phyloP scores from a whole-genome alignment of 768 basidiomycete genomes.

The Neoboletus subvelutipes region DNA sequence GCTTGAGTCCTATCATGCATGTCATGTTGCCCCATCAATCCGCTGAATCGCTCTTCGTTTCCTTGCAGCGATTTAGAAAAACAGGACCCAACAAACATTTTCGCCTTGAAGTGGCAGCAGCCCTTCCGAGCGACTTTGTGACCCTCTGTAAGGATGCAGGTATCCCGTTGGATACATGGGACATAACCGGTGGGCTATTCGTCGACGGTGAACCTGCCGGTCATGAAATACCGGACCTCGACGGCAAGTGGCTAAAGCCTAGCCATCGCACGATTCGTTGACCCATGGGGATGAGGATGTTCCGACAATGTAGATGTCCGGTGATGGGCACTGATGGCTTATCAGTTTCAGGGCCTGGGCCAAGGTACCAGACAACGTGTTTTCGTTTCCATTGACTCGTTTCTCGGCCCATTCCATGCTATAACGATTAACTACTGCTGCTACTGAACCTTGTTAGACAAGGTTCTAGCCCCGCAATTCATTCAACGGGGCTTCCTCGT shows the following conservation, averaged over 20 bases:
- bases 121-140: slow-evolving; percentile 56
- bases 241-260: slow-evolving; percentile 36
- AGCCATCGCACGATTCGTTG: slow-evolving; percentile 13
- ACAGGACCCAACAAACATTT: slow-evolving; percentile 47
- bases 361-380: slow-evolving; percentile 16
- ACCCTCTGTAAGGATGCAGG: slow-evolving; percentile 47
- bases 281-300: slow-evolving; percentile 3
- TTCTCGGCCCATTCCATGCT: slow-evolving; percentile 10
- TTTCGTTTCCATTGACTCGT: slow-evolving; percentile 13
- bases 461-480: slow-evolving; percentile 22
- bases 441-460: slow-evolving; percentile 24
- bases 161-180: slow-evolving; percentile 40
- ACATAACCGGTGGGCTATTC: slow-evolving; percentile 46
- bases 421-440: slow-evolving; percentile 12
- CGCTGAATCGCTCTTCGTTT: slow-evolving; percentile 1
- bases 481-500: slow-evolving; percentile 25
- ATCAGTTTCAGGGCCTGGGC: slow-evolving; percentile 8
- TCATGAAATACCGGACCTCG: slow-evolving; percentile 38
- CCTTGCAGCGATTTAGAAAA: slow-evolving; percentile 47
- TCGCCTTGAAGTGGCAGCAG: slow-evolving; percentile 53
- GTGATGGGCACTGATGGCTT: neutral
- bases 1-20: slow-evolving; percentile 19
- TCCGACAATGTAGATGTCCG: slow-evolving; percentile 1
- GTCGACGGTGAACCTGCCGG: slow-evolving; percentile 42
- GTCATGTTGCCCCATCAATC: neutral